Evolutionary conservation across 2,329 filamentous ascomycete species (phyloP).

Genomic region (Zasmidium citrigriseum): DNA sequence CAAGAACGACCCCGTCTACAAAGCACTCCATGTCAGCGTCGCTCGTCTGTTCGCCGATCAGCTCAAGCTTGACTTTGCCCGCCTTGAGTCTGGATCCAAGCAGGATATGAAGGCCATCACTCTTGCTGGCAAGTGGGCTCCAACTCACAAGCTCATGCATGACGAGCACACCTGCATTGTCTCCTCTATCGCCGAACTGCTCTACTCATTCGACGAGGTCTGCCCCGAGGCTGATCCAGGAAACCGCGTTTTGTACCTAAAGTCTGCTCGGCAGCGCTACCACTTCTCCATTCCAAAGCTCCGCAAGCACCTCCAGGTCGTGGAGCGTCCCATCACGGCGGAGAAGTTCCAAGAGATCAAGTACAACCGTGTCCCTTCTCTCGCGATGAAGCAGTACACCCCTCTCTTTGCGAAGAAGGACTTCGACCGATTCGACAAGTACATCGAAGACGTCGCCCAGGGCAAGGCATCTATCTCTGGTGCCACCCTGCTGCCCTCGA

Average conservation of each 20-base stretch:
- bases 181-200: conserved; percentile 58
- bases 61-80: conserved; percentile 49
- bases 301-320: conserved; percentile 54
- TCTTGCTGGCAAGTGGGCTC: conserved; percentile 63
- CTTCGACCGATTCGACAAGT: conserved; percentile 50
- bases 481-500: conserved; percentile 56
- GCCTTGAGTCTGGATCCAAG: conserved; percentile 43
- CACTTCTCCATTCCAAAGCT: conserved; percentile 53
- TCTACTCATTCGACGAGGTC: conserved; percentile 46
- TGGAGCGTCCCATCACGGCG: conserved; percentile 55
- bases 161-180: conserved; percentile 61
- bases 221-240: conserved; percentile 35
- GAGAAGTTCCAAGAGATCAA: conserved; percentile 53
- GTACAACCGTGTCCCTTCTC: conserved; percentile 58
- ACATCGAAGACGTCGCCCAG: conserved; percentile 50
- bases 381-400: conserved; percentile 59
- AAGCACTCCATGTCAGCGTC: conserved; percentile 54
- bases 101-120: conserved; percentile 51
- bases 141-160: conserved; percentile 56
- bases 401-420: conserved; percentile 55
- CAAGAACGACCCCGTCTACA: conserved; percentile 49
- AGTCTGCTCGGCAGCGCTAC: conserved; percentile 56
- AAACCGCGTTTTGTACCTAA: conserved; percentile 54
- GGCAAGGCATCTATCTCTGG: conserved; percentile 57
- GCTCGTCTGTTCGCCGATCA: conserved; percentile 60